A percentile compares a stretch with the other conserved stretches of the same genome.
These are phyloP conservation scores for Linnemannia schmuckeri DNA, from an alignment of 192 early-diverging fungal genomes.

Conservation along the genomic window DNA sequence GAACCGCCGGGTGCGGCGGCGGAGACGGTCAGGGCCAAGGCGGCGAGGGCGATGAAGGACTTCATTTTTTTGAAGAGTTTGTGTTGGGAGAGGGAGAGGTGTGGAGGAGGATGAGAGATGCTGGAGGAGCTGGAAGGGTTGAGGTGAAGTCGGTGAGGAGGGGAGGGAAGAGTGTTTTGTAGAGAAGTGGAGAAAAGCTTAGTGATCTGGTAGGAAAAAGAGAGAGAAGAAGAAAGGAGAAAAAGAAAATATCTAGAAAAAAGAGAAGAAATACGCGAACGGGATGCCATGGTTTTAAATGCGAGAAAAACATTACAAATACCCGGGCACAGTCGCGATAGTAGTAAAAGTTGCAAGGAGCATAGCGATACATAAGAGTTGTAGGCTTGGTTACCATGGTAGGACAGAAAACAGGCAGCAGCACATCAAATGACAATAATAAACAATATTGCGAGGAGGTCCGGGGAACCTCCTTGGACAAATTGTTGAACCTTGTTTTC, in stretches of 20 bases:
- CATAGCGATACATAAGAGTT: neutral
- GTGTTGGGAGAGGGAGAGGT: neutral
- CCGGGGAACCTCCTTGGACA: neutral
- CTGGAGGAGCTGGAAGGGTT: neutral
- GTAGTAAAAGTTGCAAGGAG: neutral
- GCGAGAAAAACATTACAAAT: neutral
- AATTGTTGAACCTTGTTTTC: neutral
- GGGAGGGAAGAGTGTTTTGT: neutral
- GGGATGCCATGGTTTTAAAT: neutral
- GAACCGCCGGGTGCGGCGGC: neutral
- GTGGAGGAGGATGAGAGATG: neutral
- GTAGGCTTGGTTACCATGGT: neutral
- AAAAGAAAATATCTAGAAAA: neutral
- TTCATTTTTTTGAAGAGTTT: neutral
- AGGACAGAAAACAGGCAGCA: neutral
- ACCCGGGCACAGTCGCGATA: neutral
- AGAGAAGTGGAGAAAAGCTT: neutral
- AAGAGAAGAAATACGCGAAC: neutral
- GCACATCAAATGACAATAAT: neutral
- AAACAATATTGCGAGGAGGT: neutral
- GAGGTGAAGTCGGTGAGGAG: neutral
- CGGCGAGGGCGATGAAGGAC: neutral
- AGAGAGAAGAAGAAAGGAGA: neutral
- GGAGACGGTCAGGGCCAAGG: slow-evolving; percentile 5
- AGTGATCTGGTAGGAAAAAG: neutral